phyloP scores from a whole-genome alignment of 2,329 filamentous ascomycete genomes.

The Pyrenochaeta sp. region DNA sequence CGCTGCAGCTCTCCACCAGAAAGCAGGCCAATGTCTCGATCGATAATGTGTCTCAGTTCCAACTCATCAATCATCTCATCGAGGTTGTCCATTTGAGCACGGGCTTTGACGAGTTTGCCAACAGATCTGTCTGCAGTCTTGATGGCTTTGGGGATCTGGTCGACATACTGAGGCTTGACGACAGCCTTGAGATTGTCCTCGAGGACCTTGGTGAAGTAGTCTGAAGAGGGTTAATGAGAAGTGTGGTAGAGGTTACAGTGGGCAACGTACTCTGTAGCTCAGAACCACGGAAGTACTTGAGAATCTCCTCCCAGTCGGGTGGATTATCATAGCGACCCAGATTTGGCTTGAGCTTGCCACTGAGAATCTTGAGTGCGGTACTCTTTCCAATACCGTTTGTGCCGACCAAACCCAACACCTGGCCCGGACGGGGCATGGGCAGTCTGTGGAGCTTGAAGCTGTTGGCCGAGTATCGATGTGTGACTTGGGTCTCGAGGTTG shows the following conservation, averaged over 20 bases:
- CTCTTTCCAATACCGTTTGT: constrained; percentile 99
- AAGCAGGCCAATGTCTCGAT: constrained; percentile 87
- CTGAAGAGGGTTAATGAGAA: constrained; percentile 54
- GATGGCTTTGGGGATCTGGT: constrained; percentile 94
- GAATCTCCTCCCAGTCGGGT: constrained; percentile 98
- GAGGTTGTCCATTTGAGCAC: constrained; percentile 78
- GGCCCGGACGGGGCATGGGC: constrained; percentile 92
- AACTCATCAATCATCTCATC: constrained; percentile 83
- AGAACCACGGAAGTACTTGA: constrained; percentile 97
- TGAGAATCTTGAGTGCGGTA: constrained; percentile 98
- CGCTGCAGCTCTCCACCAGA: constrained; percentile 98
- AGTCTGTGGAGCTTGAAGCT: constrained; percentile 99
- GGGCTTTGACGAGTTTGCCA: constrained; percentile 76
- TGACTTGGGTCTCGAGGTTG: constrained; percentile 97
- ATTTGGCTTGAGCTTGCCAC: constrained; percentile 98
- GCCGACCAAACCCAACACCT: constrained; percentile 94
- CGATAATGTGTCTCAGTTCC: constrained; percentile 86
- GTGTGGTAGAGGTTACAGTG: constrained; percentile 8
- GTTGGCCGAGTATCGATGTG: constrained; percentile 98
- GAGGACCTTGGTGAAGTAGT: constrained; percentile 98
- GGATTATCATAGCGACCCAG: constrained; percentile 94
- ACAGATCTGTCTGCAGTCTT: constrained; percentile 83
- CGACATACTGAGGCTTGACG: constrained; percentile 98
- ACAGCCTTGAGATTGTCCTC: constrained; percentile 98
- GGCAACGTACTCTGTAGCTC: constrained; percentile 84